phyloP scores from a whole-genome alignment of 2,329 filamentous ascomycete species.

The Penicillium sp. region DNA sequence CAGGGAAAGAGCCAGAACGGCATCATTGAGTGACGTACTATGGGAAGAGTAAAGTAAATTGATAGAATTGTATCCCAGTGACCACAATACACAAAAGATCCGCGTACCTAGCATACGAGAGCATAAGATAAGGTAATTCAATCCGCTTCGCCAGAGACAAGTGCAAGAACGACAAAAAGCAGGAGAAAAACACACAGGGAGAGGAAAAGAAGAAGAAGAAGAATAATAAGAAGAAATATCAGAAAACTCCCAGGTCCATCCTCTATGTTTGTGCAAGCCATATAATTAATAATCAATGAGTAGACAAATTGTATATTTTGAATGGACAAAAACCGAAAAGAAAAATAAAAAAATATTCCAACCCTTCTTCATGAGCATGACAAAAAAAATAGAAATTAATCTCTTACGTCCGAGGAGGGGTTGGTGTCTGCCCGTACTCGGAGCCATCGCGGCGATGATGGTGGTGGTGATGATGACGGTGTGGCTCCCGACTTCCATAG shows the following conservation, averaged over 20 bases:
- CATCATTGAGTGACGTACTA: too few relatives aligned
- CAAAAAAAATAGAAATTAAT: not conserved
- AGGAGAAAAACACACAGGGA: not conserved
- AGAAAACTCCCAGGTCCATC: constrained; percentile 8
- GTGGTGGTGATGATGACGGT: constrained; percentile 2
- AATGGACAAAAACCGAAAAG: not conserved
- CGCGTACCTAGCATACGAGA: constrained; percentile 2
- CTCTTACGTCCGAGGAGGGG: constrained; percentile 8
- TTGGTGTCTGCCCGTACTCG: constrained; percentile 11
- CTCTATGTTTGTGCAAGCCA: constrained; percentile 9
- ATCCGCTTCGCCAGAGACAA: constrained; percentile 8
- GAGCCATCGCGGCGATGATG: constrained; percentile 8
- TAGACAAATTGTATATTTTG: not conserved
- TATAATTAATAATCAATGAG: not conserved
- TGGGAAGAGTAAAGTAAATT: not conserved
- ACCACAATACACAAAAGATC: constrained; percentile 1
- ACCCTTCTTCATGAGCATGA: not conserved
- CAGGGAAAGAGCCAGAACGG: too few relatives aligned
- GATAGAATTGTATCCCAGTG: not conserved
- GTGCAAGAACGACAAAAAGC: not conserved
- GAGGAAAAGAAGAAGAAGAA: not conserved
- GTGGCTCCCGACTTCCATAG: not conserved
- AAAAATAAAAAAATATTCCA: not conserved
- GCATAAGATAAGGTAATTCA: not conserved
- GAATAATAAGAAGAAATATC: not conserved